phyloP scores from a whole-genome alignment of 176 grass and related monocot species.

The Oryza brachyantha region DNA sequence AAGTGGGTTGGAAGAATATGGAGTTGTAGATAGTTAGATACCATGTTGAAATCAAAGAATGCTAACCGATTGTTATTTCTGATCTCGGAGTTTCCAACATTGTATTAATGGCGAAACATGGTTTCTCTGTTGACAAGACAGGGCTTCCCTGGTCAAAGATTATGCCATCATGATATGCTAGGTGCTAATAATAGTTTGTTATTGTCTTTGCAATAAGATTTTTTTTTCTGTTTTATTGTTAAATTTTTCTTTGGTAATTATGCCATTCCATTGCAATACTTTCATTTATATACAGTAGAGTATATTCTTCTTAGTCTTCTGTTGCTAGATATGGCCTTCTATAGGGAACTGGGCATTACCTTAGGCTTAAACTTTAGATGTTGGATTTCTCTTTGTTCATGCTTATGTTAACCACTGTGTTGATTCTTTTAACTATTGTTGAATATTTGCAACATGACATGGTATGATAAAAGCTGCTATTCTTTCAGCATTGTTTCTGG shows the following conservation, averaged over 20 bases:
- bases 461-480: background rate
- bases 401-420: background rate
- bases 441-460: background rate
- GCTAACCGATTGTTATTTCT: too few species aligned
- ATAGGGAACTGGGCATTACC: background rate
- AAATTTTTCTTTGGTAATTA: constrained; percentile 4
- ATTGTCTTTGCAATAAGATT: background rate
- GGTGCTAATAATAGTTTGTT: constrained; percentile 1
- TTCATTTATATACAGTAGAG: constrained; percentile 6
- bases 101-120: constrained; percentile 3
- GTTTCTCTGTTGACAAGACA: constrained; percentile 1
- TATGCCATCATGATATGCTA: constrained; percentile 13
- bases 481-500: constrained; percentile 25
- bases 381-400: background rate
- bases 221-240: background rate
- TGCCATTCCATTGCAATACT: background rate
- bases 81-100: background rate
- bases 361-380: constrained; percentile 16
- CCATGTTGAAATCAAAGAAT: background rate
- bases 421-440: constrained; percentile 13
- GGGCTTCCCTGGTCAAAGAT: background rate
- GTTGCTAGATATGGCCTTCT: constrained; percentile 6
- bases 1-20: background rate
- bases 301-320: background rate
- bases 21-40: background rate